Percentiles rank a stretch among this genome's conserved stretches.
Conservation (phyloP, 2,329 filamentous ascomycete species). For the Verticillium tricorpus region DNA sequence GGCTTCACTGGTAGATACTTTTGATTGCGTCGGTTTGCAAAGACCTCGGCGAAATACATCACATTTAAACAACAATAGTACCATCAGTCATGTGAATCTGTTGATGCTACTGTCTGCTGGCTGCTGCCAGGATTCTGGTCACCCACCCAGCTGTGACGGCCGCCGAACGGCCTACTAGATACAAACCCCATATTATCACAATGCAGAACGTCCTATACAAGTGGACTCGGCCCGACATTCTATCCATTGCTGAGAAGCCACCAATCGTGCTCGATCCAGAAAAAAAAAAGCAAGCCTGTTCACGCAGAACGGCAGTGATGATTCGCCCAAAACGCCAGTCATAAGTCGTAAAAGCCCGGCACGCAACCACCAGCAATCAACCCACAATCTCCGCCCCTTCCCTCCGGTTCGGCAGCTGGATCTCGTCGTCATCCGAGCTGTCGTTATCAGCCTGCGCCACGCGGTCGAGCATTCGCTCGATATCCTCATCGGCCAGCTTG, state of each 20-base stretch:
- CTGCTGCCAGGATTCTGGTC: background rate
- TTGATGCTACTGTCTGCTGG: background rate
- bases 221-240: background rate
- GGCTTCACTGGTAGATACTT: background rate
- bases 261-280: background rate
- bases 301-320: background rate
- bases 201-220: background rate
- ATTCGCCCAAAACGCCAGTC: background rate
- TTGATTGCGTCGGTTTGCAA: background rate
- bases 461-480: conserved; percentile 54
- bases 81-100: too few relatives aligned
- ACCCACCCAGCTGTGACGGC: too few relatives aligned
- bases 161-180: too few relatives aligned
- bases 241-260: background rate
- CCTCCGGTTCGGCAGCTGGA: conserved; percentile 38
- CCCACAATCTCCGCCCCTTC: conserved; percentile 15
- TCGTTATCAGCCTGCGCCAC: conserved; percentile 43
- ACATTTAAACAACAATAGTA: background rate
- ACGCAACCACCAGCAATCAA: background rate
- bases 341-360: background rate
- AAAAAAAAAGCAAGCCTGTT: background rate
- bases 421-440: conserved; percentile 56
- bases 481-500: conserved; percentile 49
- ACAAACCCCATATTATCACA: background rate
- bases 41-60: background rate